phyloP scores from a whole-genome alignment of 2,329 filamentous ascomycete species.

The Sclerotinia trifoliorum region DNA sequence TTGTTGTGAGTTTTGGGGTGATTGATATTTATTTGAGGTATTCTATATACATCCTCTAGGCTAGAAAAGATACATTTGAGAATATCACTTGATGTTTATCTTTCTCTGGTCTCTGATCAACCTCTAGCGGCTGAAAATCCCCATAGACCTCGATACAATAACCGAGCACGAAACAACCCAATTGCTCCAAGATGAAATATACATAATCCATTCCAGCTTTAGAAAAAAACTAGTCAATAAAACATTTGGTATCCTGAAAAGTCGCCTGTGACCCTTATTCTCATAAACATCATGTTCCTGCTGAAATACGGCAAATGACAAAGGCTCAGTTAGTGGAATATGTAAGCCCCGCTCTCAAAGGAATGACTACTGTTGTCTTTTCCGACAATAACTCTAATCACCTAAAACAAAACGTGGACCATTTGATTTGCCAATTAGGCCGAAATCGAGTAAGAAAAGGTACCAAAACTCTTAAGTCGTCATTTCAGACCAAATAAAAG shows the following conservation, averaged over 20 bases:
- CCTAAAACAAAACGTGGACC: neutral
- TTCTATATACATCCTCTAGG: neutral
- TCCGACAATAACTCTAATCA: neutral
- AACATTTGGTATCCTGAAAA: no score
- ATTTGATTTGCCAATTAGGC: neutral
- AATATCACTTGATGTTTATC: slow-evolving; percentile 2
- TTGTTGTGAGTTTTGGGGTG: neutral
- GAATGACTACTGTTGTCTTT: slow-evolving; percentile 7
- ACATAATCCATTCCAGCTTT: neutral
- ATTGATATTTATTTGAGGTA: slow-evolving; percentile 1
- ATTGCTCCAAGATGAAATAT: neutral
- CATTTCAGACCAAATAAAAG: neutral
- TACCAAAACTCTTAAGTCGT: no score
- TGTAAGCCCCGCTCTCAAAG: neutral
- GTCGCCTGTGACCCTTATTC: no score
- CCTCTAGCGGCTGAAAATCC: neutral
- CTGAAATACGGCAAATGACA: neutral
- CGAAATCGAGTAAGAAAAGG: no score
- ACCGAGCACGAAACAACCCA: no score
- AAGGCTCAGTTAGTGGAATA: neutral
- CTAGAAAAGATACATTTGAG: neutral
- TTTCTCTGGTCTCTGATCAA: neutral
- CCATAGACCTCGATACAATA: neutral
- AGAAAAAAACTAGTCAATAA: neutral
- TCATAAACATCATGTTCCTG: neutral